These are phyloP conservation scores for Blastobotrys peoriensis DNA, from an alignment of 805 yeast genomes.

Conservation along the genomic window DNA sequence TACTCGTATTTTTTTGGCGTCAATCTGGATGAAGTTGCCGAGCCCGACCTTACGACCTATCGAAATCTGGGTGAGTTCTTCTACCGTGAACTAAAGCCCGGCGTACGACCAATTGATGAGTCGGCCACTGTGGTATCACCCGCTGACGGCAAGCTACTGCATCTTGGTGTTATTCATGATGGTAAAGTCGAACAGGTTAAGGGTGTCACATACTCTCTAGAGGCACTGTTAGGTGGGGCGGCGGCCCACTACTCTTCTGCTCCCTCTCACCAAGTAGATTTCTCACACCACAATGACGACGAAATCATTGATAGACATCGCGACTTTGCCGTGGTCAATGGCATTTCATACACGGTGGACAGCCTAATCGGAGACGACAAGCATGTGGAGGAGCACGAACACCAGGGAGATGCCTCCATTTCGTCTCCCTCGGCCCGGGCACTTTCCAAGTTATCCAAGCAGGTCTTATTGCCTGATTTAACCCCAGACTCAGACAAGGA, in stretches of 20 bases:
- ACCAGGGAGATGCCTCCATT: conserved; percentile 18
- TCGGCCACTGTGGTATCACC: conserved; percentile 73
- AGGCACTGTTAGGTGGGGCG: conserved; percentile 67
- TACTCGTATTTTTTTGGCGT: conserved; percentile 83
- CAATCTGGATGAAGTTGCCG: conserved; percentile 81
- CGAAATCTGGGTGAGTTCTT: conserved; percentile 85
- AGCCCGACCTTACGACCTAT: conserved; percentile 68
- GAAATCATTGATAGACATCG: conserved; percentile 47
- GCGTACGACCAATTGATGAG: conserved; percentile 67
- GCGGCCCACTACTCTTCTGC: conserved; percentile 10
- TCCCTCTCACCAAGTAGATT: conserved; percentile 31
- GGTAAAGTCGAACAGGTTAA: conserved; percentile 83
- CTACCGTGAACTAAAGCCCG: conserved; percentile 74
- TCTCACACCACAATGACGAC: conserved; percentile 26
- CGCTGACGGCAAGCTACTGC: conserved; percentile 85
- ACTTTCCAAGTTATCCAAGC: conserved; percentile 15
- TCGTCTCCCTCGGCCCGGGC: conserved; percentile 8
- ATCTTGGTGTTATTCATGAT: conserved; percentile 79
- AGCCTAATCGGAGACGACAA: conserved; percentile 57
- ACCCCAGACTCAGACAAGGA: conserved; percentile 41
- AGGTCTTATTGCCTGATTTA: conserved; percentile 21
- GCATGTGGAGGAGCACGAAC: conserved; percentile 37
- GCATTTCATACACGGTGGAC: conserved; percentile 64
- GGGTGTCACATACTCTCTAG: conserved; percentile 89
- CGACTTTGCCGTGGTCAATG: conserved; percentile 73